Base-by-base conservation (phyloP, 768 basidiomycete genomes). In the Cystofilobasidium bisporidii region DNA sequence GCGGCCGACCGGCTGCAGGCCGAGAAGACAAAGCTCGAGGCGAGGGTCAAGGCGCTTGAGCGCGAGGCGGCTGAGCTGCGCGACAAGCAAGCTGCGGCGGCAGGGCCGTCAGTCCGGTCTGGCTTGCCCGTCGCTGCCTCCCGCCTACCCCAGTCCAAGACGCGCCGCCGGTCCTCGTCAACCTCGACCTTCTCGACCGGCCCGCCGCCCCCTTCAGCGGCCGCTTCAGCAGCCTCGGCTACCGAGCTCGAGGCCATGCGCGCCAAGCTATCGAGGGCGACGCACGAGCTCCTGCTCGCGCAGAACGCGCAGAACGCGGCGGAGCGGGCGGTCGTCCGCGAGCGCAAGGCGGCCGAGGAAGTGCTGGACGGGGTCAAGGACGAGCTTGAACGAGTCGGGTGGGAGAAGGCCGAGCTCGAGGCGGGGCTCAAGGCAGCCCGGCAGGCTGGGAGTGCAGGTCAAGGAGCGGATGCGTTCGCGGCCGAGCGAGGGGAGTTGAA, bases 31-130 rank as follows among this genome's bases (percentile, higher is more conserved):
- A 57, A 55, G 14, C 59, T 74, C 14, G 64, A 71, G 62, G 63
- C 32, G 36, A 67, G 73, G 62, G 67, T 74, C 64, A 71, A 70
- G 43, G 56, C 61, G 3, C 67, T 74, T 17, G 71, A 72, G 68
- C 32, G 58, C 10, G 58, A 71, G 15, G 61, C 73, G 30, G 69
- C 70, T 17, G 59, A 65, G 9, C 53, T 9, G 53, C 53, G 2
- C 53, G 20, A 17, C 53, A 17, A 5, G 14, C 14, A 36, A 12
- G 53, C 28, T 1, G 53, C 28, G 2, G 53, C 17, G 3, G 53
- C 28, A 30, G 53, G 12, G 2, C 8, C 28, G 3, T 5, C 48
- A 2, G 53, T 32, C 28, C 11, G 47, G 10, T 56, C 53, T 8
- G 53, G 53, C 20, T 20, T 56, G 20, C 53, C 53, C 18, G 28